Evolutionary conservation across 2,329 filamentous ascomycete species (phyloP), one percentile per base, ranked within the genome.

Genomic region (Nemania sp.): DNA sequence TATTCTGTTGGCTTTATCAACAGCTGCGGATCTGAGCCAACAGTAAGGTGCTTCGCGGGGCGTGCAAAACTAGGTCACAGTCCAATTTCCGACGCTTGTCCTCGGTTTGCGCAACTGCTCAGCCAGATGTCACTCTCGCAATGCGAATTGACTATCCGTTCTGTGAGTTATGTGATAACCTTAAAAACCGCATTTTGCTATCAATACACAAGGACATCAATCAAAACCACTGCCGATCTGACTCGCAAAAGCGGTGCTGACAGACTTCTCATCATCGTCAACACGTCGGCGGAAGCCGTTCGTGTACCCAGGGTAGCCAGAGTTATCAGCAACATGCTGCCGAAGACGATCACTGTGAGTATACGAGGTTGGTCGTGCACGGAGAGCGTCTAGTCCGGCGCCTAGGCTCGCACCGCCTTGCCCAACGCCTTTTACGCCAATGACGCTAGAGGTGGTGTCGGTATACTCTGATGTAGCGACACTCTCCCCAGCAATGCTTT

Each of bases 221-320:
- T 77, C 76, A 67, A 77, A 79, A 68, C 79, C 78, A 74, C 86
- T 84, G 70, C 93, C 94, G 73, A 98, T 90, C 81, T 98, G 96
- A 83, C 94, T 98, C 69, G 95, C 94, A 82, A 98, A 99, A 56
- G 94, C 94, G 60, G 96, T 98, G 77, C 93, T 97, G 76, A 98
- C 89, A 81, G 95, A 98, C 82, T 96, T 93, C 76, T 96, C 93
- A 78, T 98, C 96, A 73, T 99, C 96, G 73, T 99, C 96, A 70
- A 91, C 89, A 60, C 85, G 86, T 75, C 90, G 91, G 61, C 88
- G 90, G 77, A 88, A 93, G 60, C 90, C 89, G 78, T 90, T 93
- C 70, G 87, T 85, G 29, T 85, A 86, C 52, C 89, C 89, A 70
- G 88, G 85, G 57, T 92, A 92, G 10, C 91, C 90, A 68, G 91